These are phyloP conservation scores for Raffaelea deltoideospora DNA, from an alignment of 2,329 filamentous ascomycete species.

Conservation along the genomic window DNA sequence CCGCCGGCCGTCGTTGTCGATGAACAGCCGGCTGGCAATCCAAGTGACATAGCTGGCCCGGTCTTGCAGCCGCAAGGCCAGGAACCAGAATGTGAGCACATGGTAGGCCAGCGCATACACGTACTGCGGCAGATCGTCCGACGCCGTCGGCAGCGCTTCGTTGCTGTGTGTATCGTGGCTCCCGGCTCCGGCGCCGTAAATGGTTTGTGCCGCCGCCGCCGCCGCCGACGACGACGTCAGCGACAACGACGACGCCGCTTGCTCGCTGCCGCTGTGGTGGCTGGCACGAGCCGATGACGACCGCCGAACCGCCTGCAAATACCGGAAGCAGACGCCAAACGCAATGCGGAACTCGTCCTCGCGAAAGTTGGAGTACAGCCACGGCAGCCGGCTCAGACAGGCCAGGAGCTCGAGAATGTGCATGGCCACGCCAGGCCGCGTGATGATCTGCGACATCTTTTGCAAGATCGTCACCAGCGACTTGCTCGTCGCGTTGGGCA, in stretches of 20 bases:
- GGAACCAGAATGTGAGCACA: conserved; percentile 93
- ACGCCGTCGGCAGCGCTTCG: conserved; percentile 15
- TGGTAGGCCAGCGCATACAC: conserved; percentile 90
- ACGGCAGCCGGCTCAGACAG: conserved; percentile 67
- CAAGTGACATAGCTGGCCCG: conserved; percentile 72
- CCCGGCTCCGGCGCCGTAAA: not conserved
- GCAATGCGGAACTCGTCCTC: conserved; percentile 88
- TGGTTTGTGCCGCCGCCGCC: no score
- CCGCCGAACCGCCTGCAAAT: conserved; percentile 71
- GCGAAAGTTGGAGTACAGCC: conserved; percentile 75
- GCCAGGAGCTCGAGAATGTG: conserved; percentile 96
- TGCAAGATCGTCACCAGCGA: conserved; percentile 73
- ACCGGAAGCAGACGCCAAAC: conserved; percentile 89
- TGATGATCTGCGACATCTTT: conserved; percentile 93
- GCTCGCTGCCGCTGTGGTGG: conserved; percentile 3
- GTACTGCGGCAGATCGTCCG: conserved; percentile 78
- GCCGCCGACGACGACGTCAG: not conserved
- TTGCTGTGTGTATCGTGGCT: conserved; percentile 8
- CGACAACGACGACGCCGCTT: not conserved
- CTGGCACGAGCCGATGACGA: conserved; percentile 31
- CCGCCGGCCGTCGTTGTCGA: conserved; percentile 58
- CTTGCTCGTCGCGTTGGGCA: conserved; percentile 76
- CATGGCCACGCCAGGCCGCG: conserved; percentile 77
- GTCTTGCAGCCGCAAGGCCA: conserved; percentile 73
- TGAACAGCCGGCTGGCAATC: conserved; percentile 79